Percentiles rank a stretch among this genome's conserved stretches.
phyloP scores from a whole-genome alignment of 2,329 filamentous ascomycete species.

The Cladobotryum protrusum region DNA sequence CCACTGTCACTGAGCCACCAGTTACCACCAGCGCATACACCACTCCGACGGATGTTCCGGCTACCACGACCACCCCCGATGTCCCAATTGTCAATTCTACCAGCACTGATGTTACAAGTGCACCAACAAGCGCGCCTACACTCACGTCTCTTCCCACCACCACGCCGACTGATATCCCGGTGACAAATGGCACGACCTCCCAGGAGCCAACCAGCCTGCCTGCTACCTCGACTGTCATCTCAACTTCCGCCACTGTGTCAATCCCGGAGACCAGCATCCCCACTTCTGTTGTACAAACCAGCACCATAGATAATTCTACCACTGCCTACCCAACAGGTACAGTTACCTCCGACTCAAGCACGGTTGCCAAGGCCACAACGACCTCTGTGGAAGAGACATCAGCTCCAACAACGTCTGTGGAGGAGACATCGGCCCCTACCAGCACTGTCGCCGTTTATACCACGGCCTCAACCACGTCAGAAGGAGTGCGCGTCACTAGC shows the following conservation, averaged over 20 bases:
- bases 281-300: too few relatives aligned
- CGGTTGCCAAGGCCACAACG: conserved; percentile 1
- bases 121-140: too few relatives aligned
- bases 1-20: conserved; percentile 11
- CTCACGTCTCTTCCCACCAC: too few relatives aligned
- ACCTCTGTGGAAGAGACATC: neutral
- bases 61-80: conserved; percentile 3
- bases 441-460: neutral
- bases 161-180: too few relatives aligned
- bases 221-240: too few relatives aligned
- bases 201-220: neutral
- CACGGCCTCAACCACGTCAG: conserved; percentile 4
- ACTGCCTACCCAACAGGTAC: neutral
- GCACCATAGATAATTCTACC: too few relatives aligned
- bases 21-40: conserved; percentile 4
- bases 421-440: neutral
- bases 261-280: conserved; percentile 2
- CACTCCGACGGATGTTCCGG: conserved; percentile 4
- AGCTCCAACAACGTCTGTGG: too few relatives aligned
- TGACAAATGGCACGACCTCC: too few relatives aligned
- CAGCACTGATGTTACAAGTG: conserved; percentile 1
- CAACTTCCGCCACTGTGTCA: neutral
- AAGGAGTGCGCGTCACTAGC: conserved; percentile 30
- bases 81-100: conserved; percentile 4
- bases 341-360: neutral